Evolutionary conservation across 768 basidiomycete species (phyloP).

Genomic region (Psilocybe subaeruginosa): DNA sequence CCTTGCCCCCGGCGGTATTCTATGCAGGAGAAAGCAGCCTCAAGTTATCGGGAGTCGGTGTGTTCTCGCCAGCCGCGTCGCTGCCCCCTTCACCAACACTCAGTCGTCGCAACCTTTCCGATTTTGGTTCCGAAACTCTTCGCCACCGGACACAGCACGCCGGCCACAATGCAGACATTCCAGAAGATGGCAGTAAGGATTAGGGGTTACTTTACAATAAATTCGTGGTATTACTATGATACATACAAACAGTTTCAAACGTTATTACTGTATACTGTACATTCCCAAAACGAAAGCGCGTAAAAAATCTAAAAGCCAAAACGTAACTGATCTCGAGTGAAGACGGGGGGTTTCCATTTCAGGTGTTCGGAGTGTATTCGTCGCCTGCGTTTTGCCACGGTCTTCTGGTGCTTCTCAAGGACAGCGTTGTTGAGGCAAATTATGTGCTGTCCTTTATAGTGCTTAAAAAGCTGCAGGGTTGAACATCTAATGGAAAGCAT

Average conservation of each 20-base stretch:
- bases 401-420: conserved; percentile 88
- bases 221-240: conserved; percentile 21
- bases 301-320: conserved; percentile 56
- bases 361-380: conserved; percentile 80
- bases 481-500: conserved; percentile 66
- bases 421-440: conserved; percentile 91
- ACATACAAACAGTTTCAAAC: conserved; percentile 13
- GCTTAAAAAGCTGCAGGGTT: conserved; percentile 92
- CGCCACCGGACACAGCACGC: conserved; percentile 22
- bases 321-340: conserved; percentile 86
- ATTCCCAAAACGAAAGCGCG: conserved; percentile 10
- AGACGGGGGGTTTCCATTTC: conserved; percentile 95
- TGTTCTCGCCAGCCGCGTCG: conserved; percentile 74
- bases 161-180: neutral
- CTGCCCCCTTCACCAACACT: conserved; percentile 66
- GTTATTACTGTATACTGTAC: conserved; percentile 21
- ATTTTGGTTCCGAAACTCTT: conserved; percentile 22
- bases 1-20: conserved; percentile 43
- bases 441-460: conserved; percentile 93
- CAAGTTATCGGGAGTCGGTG: conserved; percentile 68
- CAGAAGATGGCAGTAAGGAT: neutral
- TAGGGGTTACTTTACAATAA: conserved; percentile 9
- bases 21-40: conserved; percentile 54
- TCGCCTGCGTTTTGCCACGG: conserved; percentile 74
- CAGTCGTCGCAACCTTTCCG: conserved; percentile 36